Evolutionary conservation across 2,329 filamentous ascomycete species (phyloP).

Genomic region (Stromatinia cepivora): DNA sequence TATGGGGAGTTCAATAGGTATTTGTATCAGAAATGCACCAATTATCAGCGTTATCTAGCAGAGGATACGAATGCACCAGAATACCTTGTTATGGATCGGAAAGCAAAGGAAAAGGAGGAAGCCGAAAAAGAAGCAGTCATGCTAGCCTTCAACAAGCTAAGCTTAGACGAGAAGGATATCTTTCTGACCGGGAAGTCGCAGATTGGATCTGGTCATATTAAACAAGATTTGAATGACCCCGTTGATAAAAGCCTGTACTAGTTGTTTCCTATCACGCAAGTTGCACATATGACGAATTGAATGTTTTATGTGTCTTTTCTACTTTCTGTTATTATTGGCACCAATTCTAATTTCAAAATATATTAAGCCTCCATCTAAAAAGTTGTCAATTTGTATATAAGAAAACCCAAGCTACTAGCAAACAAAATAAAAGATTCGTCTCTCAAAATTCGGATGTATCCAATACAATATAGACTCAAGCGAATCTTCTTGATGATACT

Average conservation of each 20-base stretch:
- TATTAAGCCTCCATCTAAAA: not conserved
- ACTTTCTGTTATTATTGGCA: not conserved
- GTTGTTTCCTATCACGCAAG: not conserved
- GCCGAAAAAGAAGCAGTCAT: not conserved
- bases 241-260: not conserved
- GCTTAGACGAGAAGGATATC: not conserved
- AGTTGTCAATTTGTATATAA: not conserved
- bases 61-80: fast-evolving
- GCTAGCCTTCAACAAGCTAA: not conserved
- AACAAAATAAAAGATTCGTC: not conserved
- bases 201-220: not conserved
- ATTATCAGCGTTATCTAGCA: not conserved
- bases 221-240: not conserved
- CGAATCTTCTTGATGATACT: too few species aligned
- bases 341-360: not conserved
- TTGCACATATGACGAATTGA: not conserved
- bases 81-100: not conserved
- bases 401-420: not conserved
- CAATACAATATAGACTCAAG: too few species aligned
- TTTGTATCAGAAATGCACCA: not conserved
- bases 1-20: not conserved
- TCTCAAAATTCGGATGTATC: not conserved
- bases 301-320: too few species aligned
- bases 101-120: not conserved
- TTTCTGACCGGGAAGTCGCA: not conserved